Base-by-base conservation (phyloP, 108 stramenopile species). In the Nannochloropsis salina region DNA sequence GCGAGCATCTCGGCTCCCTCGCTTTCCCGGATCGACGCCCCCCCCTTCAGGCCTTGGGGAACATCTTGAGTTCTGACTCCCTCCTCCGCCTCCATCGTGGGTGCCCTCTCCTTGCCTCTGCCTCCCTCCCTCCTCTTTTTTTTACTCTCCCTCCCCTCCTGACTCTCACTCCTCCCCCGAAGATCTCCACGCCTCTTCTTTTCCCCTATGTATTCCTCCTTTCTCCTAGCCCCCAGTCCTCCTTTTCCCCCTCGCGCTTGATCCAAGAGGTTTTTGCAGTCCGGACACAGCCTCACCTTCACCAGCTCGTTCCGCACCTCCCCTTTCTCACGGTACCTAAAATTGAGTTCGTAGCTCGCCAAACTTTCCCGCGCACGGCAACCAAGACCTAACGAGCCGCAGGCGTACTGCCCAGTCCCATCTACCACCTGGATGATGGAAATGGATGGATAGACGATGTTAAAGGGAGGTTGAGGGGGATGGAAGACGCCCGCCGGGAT, bases 301-400 rank as follows among this genome's bases (percentile, higher is more conserved):
- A 82, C 82, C 9, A 82, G 21, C 9, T 82, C 82, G 21, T 44
- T 44, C 44, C 44, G 18, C 44, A 82, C 6, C 2, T 82, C 82
- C 20, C 44, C 44, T 20, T 21, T 21, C 21, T 82, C 82, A 2
- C 21, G 82, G 8, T 82, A 82, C 20, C 82, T 15, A 82, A 82
- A 82, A 9, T 43, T 43, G 15, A 82, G 20, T 9, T 82, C 82
- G 44, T 82, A 82, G 82, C 82, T 82, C 21, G 44, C 44, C 44
- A 82, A 21, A 15, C 82, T 21, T 20, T 45, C 42, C 20, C 44
- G 42, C 18, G 44, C 44, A 2, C 44, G 44, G 44, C 82, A 82
- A n/a, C 61, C 61, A n/a, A 74, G 20, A 15, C 44, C 42, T 5
- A 82, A 21, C 20, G 82, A 82, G 20, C 82, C 82, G 9, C 82